A percentile compares a stretch with the other conserved stretches of the same genome.
Evolutionary conservation across 768 basidiomycete genomes (phyloP).

Genomic region (Leccinum pellstonianum): DNA sequence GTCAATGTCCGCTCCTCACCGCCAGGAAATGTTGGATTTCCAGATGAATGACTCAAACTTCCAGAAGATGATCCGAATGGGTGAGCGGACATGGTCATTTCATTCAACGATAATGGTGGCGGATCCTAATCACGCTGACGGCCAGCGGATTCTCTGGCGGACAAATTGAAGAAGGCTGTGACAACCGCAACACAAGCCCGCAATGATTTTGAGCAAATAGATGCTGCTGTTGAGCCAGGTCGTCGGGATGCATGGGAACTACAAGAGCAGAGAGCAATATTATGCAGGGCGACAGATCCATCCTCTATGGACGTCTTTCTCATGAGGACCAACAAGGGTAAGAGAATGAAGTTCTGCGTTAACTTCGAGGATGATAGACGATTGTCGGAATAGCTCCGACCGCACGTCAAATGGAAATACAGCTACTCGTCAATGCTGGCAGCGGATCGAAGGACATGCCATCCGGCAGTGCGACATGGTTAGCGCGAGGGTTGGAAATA

Average conservation of each 20-base stretch:
- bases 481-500: neutral
- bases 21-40: constrained; percentile 5
- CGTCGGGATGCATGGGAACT: neutral
- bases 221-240: neutral
- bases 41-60: constrained; percentile 12
- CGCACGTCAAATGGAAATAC: neutral
- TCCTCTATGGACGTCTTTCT: neutral
- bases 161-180: too few species aligned
- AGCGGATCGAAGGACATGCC: neutral
- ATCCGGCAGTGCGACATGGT: neutral
- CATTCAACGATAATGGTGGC: neutral
- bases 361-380: too few species aligned
- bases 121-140: neutral
- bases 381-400: neutral
- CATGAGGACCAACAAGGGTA: neutral
- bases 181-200: neutral
- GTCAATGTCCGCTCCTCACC: neutral
- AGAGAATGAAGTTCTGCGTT: neutral
- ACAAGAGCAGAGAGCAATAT: neutral
- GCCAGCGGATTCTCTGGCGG: neutral
- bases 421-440: neutral
- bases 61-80: constrained; percentile 5
- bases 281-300: neutral
- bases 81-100: neutral
- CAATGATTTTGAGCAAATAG: neutral